Evolutionary conservation across 169 alveolate species (phyloP), one percentile per base, ranked within the genome.

Genomic region (Cryptosporidium ubiquitum): DNA sequence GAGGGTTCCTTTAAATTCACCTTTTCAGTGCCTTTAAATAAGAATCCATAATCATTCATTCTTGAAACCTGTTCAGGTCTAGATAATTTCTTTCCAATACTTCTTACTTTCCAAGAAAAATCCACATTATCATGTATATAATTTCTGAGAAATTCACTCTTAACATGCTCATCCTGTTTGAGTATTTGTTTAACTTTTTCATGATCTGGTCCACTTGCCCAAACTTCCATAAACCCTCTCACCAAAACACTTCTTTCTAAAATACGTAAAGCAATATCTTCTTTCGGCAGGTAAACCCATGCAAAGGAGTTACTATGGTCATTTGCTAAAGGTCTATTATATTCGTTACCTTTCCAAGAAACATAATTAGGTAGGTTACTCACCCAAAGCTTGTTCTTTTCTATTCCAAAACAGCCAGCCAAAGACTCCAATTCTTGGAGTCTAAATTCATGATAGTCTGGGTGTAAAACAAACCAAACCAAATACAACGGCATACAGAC

Each of bases 401-500:
- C 61, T 42, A 75, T 86, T 7, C 94, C 94, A 52, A 40, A 92
- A 23, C 68, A 66, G 20, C 52, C 84, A 51, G 91, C 49, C 42
- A 92, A 64, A 26, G 94, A 89, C 52, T 71, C 89, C 79, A 92
- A 74, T 68, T 92, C 94, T 23, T 86, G 74, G 14, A 92, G 44
- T 55, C 92, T 85, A 69, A 91, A 92, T 12, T 89, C 91, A 55
- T 92, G 92, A 69, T 92, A 92, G n/a, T 85, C 85, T 16, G 91
- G 92, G 75, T 92, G 94, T 47, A 86, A 57, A 9, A 91, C 84
- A 85, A 92, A 92, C 94, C 94, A 92, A 71, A 73, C 86, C 37
- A 92, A 91, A 84, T 84, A 85, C 42, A 79, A 42, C 12, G 89
- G 79, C 89, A 79, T 79, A 26, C 18, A 55, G 35, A 55, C 37